These are phyloP conservation scores for Nidula microcarpa DNA, from an alignment of 768 basidiomycete species.

Conservation along the genomic window DNA sequence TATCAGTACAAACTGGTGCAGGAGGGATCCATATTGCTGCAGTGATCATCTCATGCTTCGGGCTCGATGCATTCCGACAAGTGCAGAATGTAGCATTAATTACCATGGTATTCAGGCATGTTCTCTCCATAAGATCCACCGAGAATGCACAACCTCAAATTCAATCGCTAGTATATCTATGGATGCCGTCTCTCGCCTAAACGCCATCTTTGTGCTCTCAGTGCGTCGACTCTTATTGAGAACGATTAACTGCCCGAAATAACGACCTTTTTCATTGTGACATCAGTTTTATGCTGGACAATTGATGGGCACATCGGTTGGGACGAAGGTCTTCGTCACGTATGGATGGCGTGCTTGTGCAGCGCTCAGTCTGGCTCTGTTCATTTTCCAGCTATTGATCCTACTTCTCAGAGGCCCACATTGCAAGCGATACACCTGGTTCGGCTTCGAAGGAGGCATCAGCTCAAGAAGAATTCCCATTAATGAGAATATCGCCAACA, in stretches of 20 bases:
- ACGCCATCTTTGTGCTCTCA: slow-evolving; percentile 71
- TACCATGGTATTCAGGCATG: slow-evolving; percentile 56
- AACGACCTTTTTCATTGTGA: too few species aligned
- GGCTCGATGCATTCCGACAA: slow-evolving; percentile 69
- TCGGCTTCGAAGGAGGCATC: slow-evolving; percentile 66
- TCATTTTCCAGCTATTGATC: slow-evolving; percentile 50
- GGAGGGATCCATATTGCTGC: slow-evolving; percentile 69
- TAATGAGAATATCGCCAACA: too few species aligned
- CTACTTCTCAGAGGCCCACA: slow-evolving; percentile 71
- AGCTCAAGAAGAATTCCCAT: too few species aligned
- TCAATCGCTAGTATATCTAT: slow-evolving; percentile 28
- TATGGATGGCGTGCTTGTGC: slow-evolving; percentile 72
- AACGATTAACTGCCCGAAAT: background rate
- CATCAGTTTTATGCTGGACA: slow-evolving; percentile 75
- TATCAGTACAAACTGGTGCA: slow-evolving; percentile 62
- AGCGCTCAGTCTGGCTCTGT: slow-evolving; percentile 54
- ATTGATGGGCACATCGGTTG: slow-evolving; percentile 76
- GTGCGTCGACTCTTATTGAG: slow-evolving; percentile 30
- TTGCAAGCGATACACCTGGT: slow-evolving; percentile 51
- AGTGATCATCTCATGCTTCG: slow-evolving; percentile 64
- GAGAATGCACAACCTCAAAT: too few species aligned
- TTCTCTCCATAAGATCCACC: slow-evolving; percentile 1
- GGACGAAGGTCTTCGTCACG: slow-evolving; percentile 63
- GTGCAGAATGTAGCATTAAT: slow-evolving; percentile 65
- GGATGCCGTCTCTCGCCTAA: slow-evolving; percentile 62